phyloP scores from a whole-genome alignment of 148 eudicot species.

The Selenicereus undatus region DNA sequence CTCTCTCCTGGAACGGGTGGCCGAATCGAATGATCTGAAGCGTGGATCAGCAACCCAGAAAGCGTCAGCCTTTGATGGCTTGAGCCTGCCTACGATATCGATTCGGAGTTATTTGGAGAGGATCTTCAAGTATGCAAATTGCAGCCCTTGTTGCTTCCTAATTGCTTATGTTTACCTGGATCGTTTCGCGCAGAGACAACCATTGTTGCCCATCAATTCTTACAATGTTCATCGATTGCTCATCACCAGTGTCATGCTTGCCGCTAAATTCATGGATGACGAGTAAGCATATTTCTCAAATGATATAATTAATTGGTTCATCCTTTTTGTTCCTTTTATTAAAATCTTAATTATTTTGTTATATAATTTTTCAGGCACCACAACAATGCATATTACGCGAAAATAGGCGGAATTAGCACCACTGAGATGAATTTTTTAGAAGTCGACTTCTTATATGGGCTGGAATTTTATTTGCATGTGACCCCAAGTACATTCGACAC shows the following conservation, averaged over 20 bases:
- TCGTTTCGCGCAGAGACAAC: slow-evolving; percentile 63
- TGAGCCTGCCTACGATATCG: slow-evolving; percentile 55
- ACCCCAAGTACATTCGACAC: slow-evolving; percentile 60
- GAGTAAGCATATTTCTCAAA: slow-evolving; percentile 37
- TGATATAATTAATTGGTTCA: too few species aligned
- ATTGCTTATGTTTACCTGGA: slow-evolving; percentile 80
- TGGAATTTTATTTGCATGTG: slow-evolving; percentile 67
- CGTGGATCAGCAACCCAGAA: slow-evolving; percentile 32
- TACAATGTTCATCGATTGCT: slow-evolving; percentile 73
- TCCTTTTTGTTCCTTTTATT: too few species aligned
- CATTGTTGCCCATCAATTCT: slow-evolving; percentile 54
- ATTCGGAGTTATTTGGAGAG: slow-evolving; percentile 58
- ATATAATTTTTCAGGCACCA: slow-evolving; percentile 43
- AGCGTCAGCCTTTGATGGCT: slow-evolving; percentile 54
- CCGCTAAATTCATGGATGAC: slow-evolving; percentile 87
- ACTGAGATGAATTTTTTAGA: slow-evolving; percentile 74
- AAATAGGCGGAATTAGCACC: slow-evolving; percentile 78
- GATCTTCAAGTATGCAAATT: slow-evolving; percentile 80
- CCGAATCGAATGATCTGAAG: slow-evolving; percentile 52
- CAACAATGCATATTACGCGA: slow-evolving; percentile 82
- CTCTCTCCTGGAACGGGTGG: slow-evolving; percentile 49
- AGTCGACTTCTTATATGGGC: slow-evolving; percentile 71
- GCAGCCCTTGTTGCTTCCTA: slow-evolving; percentile 67
- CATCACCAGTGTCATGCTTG: slow-evolving; percentile 77
- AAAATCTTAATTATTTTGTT: too few species aligned